phyloP scores from a whole-genome alignment of 768 basidiomycete genomes.

The Rhizopogon vesiculosus region DNA sequence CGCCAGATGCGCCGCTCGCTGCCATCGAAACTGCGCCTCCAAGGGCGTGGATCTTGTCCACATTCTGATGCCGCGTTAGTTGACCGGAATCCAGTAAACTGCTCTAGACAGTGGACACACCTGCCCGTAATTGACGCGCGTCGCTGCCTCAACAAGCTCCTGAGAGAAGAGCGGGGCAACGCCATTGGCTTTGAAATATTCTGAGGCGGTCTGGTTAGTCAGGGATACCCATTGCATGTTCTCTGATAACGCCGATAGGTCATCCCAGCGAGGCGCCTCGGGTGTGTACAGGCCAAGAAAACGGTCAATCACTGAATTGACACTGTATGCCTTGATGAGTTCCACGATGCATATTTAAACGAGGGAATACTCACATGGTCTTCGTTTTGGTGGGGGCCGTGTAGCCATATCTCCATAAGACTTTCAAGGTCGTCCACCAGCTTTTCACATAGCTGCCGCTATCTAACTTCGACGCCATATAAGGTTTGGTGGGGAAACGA shows the following conservation, averaged over 20 bases:
- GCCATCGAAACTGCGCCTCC: constrained; percentile 72
- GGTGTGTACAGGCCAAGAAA: constrained; percentile 54
- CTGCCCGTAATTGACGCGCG: constrained; percentile 83
- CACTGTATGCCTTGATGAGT: constrained; percentile 33
- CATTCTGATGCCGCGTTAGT: constrained; percentile 39
- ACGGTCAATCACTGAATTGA: constrained; percentile 45
- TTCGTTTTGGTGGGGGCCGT: constrained; percentile 54
- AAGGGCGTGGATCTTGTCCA: constrained; percentile 69
- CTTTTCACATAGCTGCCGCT: constrained; percentile 30
- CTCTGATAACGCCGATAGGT: constrained; percentile 52
- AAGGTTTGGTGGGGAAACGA: neutral
- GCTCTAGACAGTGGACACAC: constrained; percentile 25
- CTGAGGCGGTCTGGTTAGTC: constrained; percentile 45
- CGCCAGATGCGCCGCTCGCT: constrained; percentile 55
- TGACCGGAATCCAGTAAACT: neutral
- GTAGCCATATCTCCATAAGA: constrained; percentile 76
- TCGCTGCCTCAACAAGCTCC: constrained; percentile 78
- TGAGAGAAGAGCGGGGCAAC: constrained; percentile 54
- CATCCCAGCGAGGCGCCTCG: constrained; percentile 56
- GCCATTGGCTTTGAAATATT: constrained; percentile 51
- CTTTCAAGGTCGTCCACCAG: constrained; percentile 73
- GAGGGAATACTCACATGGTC: constrained; percentile 37
- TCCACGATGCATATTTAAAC: neutral
- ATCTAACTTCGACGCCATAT: constrained; percentile 31
- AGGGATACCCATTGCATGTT: constrained; percentile 46